phyloP scores from a whole-genome alignment of 768 basidiomycete species.

The Naganishia kalamii region DNA sequence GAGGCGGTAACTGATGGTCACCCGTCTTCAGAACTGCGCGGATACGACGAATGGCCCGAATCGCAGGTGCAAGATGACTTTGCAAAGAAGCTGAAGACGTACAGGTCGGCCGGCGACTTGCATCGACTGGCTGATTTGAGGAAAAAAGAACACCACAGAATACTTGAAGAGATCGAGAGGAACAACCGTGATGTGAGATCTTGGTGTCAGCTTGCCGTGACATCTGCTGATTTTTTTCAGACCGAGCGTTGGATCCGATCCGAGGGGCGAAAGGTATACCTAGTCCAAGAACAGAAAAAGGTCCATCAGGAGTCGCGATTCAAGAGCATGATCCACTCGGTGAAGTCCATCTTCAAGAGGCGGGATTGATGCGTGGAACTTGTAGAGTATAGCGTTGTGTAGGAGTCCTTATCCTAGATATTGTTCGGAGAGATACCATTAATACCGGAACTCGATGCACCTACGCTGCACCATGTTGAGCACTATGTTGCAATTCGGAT shows the following conservation, averaged over 20 bases:
- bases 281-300: not conserved
- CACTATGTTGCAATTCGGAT: too few relatives aligned
- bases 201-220: too few relatives aligned
- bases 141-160: not conserved
- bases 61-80: not conserved
- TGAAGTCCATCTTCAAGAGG: slow-evolving; percentile 5
- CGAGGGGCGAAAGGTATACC: not conserved
- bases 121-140: not conserved
- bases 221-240: not conserved
- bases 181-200: slow-evolving; percentile 7
- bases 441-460: too few relatives aligned
- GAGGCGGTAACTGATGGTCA: not conserved
- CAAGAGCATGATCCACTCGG: slow-evolving; percentile 18
- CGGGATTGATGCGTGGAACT: not conserved
- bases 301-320: slow-evolving; percentile 12
- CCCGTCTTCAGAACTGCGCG: not conserved
- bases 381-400: not conserved
- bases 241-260: not conserved
- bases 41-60: slow-evolving; percentile 12
- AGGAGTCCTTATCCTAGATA: not conserved
- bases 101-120: slow-evolving; percentile 21
- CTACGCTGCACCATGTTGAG: too few relatives aligned
- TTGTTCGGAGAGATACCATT: too few relatives aligned
- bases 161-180: not conserved
- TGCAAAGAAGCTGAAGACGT: slow-evolving; percentile 14